Base-by-base conservation (phyloP, 371 early-diverging fungal genomes). In the Actinomucor elegans region DNA sequence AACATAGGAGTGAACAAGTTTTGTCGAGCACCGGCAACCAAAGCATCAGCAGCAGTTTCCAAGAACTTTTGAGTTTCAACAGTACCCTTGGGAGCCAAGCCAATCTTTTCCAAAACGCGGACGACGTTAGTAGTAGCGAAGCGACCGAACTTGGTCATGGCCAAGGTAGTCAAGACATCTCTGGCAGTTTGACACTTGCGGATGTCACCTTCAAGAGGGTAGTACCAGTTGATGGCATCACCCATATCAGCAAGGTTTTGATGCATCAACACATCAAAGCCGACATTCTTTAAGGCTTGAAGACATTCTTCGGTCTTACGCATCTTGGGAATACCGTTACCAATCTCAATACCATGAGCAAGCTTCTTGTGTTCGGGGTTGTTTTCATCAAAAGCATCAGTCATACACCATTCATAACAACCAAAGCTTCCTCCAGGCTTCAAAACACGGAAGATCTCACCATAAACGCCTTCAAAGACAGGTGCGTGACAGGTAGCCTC, bases 401-500 rank as follows among this genome's bases (percentile, higher is more conserved):
- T 94, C 67, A 89, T 85, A 58, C 89, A 87, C 94, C 95, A 96
- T 77, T 96, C 96, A 75, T 94, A 94, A 64, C 88, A 82, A 26
- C 93, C 93, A 80, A 94, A 94, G 49, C 72, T 71, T 34, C 88
- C 90, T 28, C 97, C 96, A 31, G 97, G 94, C 77, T 94, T 94
- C 51, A 96, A 64, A 10, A 93, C 88, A 42, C 94, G 86, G 83
- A 87, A 94, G 51, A 90, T 88, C 64, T 96, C 91, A 23, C 83
- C 77, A 66, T 94, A 96, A 40, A 91, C 93, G 57, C 87, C 87
- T 61, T 89, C 89, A 42, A 94, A 84, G 1, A 79, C 71, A 11
- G 89, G 90, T 0, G 92, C 90, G 52, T 92, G 96, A 73, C 90
- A 90, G 32, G 93, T 93, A 38, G 97, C 97, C 77, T 96, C 97